A percentile compares a stretch with the other conserved stretches of the same genome.
phyloP scores from a whole-genome alignment of 176 grass and related monocot species.

The Themeda triandra region DNA sequence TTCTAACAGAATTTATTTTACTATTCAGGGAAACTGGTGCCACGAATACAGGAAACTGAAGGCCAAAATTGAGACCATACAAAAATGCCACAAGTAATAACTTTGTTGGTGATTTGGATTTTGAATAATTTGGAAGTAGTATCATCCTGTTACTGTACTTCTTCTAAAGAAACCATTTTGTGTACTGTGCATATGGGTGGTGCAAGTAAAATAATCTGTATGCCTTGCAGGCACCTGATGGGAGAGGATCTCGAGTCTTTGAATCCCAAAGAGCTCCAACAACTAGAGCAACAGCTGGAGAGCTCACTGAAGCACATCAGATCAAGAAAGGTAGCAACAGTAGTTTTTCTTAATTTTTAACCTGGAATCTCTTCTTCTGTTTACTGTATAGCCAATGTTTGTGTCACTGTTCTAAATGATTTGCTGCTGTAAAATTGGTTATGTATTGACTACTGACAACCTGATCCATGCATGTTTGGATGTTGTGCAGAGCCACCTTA shows the following conservation, averaged over 20 bases:
- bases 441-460: not conserved
- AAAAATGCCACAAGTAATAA: conserved; percentile 73
- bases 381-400: not conserved
- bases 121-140: not conserved
- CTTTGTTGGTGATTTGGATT: not conserved
- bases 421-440: not conserved
- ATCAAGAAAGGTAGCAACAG: conserved; percentile 63
- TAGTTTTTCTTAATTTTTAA: conserved; percentile 3
- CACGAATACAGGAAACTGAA: conserved; percentile 75
- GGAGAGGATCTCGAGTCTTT: conserved; percentile 67
- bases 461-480: not conserved
- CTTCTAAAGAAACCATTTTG: not conserved
- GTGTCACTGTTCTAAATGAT: not conserved
- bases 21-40: conserved; percentile 70
- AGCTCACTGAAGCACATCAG: conserved; percentile 73
- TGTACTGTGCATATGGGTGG: not conserved
- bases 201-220: not conserved
- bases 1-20: not conserved
- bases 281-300: conserved; percentile 77
- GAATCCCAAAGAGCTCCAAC: conserved; percentile 70
- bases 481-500: conserved; percentile 60
- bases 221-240: conserved; percentile 64
- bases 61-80: conserved; percentile 69
- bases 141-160: not conserved
- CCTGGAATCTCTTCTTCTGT: not conserved